Percentiles rank a stretch among this genome's conserved stretches.
phyloP scores from a whole-genome alignment of 2,329 filamentous ascomycete species.

The Parafenestella ontariensis region DNA sequence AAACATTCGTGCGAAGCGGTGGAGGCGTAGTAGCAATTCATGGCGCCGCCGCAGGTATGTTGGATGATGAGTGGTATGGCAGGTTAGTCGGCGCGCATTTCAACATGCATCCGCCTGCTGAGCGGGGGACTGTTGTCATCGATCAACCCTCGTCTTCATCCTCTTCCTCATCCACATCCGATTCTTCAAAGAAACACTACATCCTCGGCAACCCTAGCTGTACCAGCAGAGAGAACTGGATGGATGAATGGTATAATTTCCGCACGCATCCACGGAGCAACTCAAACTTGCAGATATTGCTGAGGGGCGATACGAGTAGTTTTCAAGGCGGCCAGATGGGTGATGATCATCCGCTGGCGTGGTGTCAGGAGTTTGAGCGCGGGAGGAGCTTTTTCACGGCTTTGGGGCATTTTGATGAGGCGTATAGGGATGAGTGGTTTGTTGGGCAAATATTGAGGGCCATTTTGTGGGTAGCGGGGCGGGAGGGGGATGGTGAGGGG shows the following conservation, averaged over 20 bases:
- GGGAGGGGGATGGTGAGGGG: neutral
- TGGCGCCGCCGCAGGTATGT: conserved; percentile 36
- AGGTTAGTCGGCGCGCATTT: conserved; percentile 34
- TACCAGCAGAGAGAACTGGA: conserved; percentile 17
- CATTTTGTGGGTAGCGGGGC: conserved; percentile 25
- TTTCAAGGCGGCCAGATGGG: conserved; percentile 34
- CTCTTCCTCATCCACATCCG: no score
- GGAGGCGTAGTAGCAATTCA: conserved; percentile 37
- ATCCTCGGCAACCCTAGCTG: conserved; percentile 11
- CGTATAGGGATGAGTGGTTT: conserved; percentile 35
- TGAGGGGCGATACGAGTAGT: conserved; percentile 26
- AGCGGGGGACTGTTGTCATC: conserved; percentile 23
- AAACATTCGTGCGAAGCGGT: conserved; percentile 21
- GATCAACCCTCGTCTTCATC: conserved; percentile 1
- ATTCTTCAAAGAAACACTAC: no score
- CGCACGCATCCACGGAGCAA: conserved; percentile 31
- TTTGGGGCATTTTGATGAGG: conserved; percentile 38
- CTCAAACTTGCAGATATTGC: conserved; percentile 22
- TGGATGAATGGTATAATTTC: conserved; percentile 43
- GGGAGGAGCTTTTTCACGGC: conserved; percentile 31
- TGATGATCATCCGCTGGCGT: conserved; percentile 35
- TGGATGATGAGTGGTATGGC: conserved; percentile 26
- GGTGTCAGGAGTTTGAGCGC: conserved; percentile 41
- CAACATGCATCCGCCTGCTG: conserved; percentile 32
- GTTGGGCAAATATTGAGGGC: conserved; percentile 23